Base-by-base conservation (phyloP, 108 stramenopile species). In the Skeletonema grethae region DNA sequence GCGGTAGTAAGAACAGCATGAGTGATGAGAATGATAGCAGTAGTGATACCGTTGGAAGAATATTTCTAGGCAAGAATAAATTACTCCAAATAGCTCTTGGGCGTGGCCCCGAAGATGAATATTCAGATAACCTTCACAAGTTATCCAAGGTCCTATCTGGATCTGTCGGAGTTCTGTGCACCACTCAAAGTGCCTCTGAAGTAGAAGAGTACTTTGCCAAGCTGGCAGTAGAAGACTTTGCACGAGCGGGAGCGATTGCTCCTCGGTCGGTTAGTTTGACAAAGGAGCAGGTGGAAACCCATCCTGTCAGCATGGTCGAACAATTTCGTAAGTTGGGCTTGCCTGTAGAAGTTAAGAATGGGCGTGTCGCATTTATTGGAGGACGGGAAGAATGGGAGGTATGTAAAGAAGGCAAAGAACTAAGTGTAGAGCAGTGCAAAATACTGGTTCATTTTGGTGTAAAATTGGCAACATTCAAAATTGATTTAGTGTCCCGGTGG, bases 41-140 rank as follows among this genome's bases (percentile, higher is more conserved):
- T 2, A 57, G 38, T 35, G 69, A 15, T n/a, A 62, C 61, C 11
- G 73, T 70, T 7, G 82, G 82, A 11, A 89, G 95, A 35, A 93
- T 98, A 65, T 94, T 98, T 66, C 82, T 98, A 65, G 98, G 98
- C 36, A 98, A 98, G 83, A 98, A 98, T 83, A 97, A 96, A 75
- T 67, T 98, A 45, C 59, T 97, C 41, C 95, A 97, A 68, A 88
- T 97, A 65, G 96, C 96, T 4, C 73, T 98, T 55, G 98, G 98
- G 7, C 75, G 85, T 56, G 85, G 86, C 2, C 79, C 87, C 24
- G 96, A 95, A 78, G 98, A 98, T 67, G 98, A 98, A 83, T 97
- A 97, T 61, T 84, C 86, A 15, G 96, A 97, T 62, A 97, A 97
- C 70, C 76, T 98, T 34, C 83, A 95, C 31, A 84, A 93, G 61